Percentiles rank a stretch among this genome's conserved stretches.
These are phyloP conservation scores for Curvularia verruculosa DNA, from an alignment of 2,329 filamentous ascomycete genomes.

Conservation along the genomic window DNA sequence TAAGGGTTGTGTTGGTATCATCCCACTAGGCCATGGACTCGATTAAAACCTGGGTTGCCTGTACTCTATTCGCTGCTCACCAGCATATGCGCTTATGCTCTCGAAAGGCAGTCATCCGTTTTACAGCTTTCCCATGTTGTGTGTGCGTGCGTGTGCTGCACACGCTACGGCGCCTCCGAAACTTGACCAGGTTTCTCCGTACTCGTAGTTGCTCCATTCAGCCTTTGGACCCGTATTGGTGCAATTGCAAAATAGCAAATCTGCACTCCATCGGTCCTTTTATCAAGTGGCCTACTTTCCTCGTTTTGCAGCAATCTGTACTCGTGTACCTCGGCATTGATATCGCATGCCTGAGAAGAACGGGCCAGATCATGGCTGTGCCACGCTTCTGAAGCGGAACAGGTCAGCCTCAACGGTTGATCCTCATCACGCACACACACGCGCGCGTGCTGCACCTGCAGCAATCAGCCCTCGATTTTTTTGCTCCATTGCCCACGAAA, in stretches of 20 bases:
- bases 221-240: not conserved
- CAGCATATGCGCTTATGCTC: conserved; percentile 5
- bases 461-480: not conserved
- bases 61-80: conserved; percentile 3
- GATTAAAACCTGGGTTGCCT: conserved; percentile 3
- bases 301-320: not conserved
- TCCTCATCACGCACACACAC: not conserved
- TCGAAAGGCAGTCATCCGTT: not conserved
- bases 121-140: conserved; percentile 3
- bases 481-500: conserved; percentile 1
- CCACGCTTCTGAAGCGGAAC: conserved; percentile 5
- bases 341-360: conserved; percentile 3
- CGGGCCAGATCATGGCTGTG: not conserved
- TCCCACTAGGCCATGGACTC: conserved; percentile 1
- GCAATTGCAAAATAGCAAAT: conserved; percentile 1
- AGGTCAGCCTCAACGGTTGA: conserved; percentile 3
- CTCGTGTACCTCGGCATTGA: conserved; percentile 4
- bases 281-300: not conserved
- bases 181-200: not conserved
- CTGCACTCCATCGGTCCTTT: conserved; percentile 9
- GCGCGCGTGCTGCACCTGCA: not conserved
- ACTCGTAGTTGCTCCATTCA: conserved; percentile 2
- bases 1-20: not conserved
- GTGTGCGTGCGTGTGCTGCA: no score
- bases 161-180: not conserved